phyloP scores from a whole-genome alignment of 805 yeast species.

The Lachancea thermotolerans region DNA sequence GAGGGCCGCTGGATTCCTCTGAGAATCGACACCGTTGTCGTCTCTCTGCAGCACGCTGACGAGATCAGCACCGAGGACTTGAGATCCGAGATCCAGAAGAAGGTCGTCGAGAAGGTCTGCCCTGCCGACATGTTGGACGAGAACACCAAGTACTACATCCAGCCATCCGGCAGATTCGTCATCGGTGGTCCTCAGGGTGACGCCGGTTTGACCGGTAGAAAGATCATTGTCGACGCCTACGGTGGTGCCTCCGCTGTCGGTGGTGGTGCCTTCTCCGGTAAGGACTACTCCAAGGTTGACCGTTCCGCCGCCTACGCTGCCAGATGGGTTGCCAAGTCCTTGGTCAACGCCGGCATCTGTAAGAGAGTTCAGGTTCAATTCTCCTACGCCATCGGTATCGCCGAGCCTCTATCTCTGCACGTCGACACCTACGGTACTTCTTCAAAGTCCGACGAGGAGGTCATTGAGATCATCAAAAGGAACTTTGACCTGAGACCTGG shows the following conservation, averaged over 20 bases:
- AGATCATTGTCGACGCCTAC: constrained; percentile 98
- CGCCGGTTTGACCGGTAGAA: constrained; percentile 99
- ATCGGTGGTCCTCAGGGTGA: constrained; percentile 99
- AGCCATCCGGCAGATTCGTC: constrained; percentile 99
- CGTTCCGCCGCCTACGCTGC: constrained; percentile 99
- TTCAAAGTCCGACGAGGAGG: constrained; percentile 77
- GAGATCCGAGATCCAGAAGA: constrained; percentile 67
- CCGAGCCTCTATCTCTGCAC: constrained; percentile 96
- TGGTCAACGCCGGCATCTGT: constrained; percentile 90
- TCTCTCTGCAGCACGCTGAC: constrained; percentile 97
- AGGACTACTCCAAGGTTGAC: constrained; percentile 99
- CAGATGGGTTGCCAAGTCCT: constrained; percentile 99
- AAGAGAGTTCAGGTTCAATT: constrained; percentile 97
- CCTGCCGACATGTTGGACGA: constrained; percentile 88
- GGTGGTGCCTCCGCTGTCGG: constrained; percentile 99
- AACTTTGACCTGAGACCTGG: constrained; percentile 99
- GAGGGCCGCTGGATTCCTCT: constrained; percentile 92
- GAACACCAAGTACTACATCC: constrained; percentile 94
- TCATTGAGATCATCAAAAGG: constrained; percentile 83
- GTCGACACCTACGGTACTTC: constrained; percentile 99
- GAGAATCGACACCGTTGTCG: constrained; percentile 96
- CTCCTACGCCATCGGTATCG: constrained; percentile 99
- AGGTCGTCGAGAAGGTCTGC: constrained; percentile 85
- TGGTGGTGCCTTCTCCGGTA: constrained; percentile 99
- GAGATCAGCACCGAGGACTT: constrained; percentile 89